Evolutionary conservation across 2,329 filamentous ascomycete genomes (phyloP).

Genomic region (Scopulariopsis brevicaulis): DNA sequence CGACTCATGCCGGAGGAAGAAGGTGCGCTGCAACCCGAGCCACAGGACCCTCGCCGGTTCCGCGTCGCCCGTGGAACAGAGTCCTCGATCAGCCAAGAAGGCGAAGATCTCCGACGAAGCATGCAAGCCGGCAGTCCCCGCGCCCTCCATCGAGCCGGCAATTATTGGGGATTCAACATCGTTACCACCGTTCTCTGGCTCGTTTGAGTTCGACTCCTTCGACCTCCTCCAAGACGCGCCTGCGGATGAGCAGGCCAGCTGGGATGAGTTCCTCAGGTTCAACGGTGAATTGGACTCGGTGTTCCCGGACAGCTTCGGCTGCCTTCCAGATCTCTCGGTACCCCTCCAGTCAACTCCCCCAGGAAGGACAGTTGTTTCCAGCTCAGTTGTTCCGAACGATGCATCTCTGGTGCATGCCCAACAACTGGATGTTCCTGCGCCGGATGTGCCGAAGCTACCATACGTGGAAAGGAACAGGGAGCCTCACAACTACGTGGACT

Average conservation of each 20-base stretch:
- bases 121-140: neutral
- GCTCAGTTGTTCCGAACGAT: neutral
- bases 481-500: conserved; percentile 35
- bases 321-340: neutral
- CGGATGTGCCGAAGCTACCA: conserved; percentile 17
- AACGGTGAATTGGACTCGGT: neutral
- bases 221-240: neutral
- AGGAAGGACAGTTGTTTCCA: neutral
- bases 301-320: neutral
- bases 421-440: neutral
- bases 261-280: neutral
- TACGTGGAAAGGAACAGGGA: conserved; percentile 20
- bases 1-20: conserved; percentile 49
- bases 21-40: conserved; percentile 50
- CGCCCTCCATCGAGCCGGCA: neutral
- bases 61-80: conserved; percentile 8
- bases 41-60: conserved; percentile 30
- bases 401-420: neutral
- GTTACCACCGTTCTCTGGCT: neutral
- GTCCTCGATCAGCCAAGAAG: neutral
- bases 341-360: neutral
- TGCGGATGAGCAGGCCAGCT: neutral
- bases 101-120: neutral
- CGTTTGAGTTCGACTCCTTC: neutral
- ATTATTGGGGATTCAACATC: neutral